These are phyloP conservation scores for Pleurotus platypus DNA, from an alignment of 768 basidiomycete genomes.

Conservation along the genomic window DNA sequence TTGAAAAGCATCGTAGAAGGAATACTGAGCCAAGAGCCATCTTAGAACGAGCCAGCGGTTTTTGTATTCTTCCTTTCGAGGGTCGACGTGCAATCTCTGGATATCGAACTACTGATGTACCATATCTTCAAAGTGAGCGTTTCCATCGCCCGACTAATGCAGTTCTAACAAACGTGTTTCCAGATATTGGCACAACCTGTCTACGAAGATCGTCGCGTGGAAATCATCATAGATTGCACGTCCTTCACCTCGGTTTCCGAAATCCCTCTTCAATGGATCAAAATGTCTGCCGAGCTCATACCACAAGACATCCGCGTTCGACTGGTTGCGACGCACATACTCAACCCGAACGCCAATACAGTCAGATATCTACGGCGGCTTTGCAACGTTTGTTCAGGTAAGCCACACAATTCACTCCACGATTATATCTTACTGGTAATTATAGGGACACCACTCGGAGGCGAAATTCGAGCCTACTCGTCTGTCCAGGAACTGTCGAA, in stretches of 20 bases:
- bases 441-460: conserved; percentile 49
- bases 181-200: conserved; percentile 15
- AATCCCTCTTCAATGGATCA: conserved; percentile 78
- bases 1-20: neutral
- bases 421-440: neutral
- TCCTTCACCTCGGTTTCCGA: conserved; percentile 72
- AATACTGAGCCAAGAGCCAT: neutral
- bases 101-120: conserved; percentile 74
- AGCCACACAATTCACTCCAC: neutral
- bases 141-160: neutral
- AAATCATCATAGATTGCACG: conserved; percentile 81
- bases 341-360: conserved; percentile 71
- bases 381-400: conserved; percentile 65
- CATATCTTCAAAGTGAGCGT: conserved; percentile 67
- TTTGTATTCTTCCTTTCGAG: conserved; percentile 66
- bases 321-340: conserved; percentile 59
- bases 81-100: conserved; percentile 76
- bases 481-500: conserved; percentile 60
- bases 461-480: conserved; percentile 54
- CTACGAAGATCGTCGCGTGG: conserved; percentile 51
- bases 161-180: neutral
- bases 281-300: conserved; percentile 71
- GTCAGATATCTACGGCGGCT: conserved; percentile 74
- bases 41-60: conserved; percentile 42
- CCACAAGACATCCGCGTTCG: conserved; percentile 65